Evolutionary conservation across 257 asterid genomes (phyloP), one percentile per base, ranked within the genome.

Genomic region (Ehretia macrophylla): DNA sequence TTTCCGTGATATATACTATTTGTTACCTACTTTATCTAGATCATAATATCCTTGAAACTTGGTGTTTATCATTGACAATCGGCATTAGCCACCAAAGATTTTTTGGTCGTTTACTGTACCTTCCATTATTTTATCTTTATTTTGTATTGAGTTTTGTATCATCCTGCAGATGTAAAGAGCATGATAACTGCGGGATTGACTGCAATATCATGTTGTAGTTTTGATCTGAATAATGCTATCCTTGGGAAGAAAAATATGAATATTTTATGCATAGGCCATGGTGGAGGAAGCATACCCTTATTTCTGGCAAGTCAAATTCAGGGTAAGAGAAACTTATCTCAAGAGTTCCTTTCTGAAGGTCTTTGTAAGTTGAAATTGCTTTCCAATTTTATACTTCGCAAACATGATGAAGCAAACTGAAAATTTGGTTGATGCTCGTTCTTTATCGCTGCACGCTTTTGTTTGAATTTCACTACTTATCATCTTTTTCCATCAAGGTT

Each of bases 281-380:
- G 97, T 37, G 97, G 97, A 69, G 97, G 97, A 70, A 87, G 97
- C 83, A 70, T 90, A 53, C 97, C 97, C 12, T 69, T 90, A 67
- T 87, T 81, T 72, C 61, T 90, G 77, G 93, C 97, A 20, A 79
- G 76, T 75, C 75, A 83, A 66, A 76, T 90, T 68, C 74, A 51
- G 82, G 97, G 97, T 87, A 56, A n/a, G 75, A 44, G 40, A 48
- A 46, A n/a, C 44, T 37, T 16, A 45, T 55, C 10, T 45, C n/a
- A 10, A 47, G 42, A 23, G 17, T n/a, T 4, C 58, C 5, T 22
- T 21, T 8, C 9, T 17, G 23, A 49, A 49, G 21, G 27, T 49
- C 20, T n/a, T 8, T 5, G 35, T 27, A 27, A 27, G 35, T 27
- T 27, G 4, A 3, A 27, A 27, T 1, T 27, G 35, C 6, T 27